These are phyloP conservation scores for Rosa multiflora DNA, from an alignment of 306 rosid genomes.

Conservation along the genomic window DNA sequence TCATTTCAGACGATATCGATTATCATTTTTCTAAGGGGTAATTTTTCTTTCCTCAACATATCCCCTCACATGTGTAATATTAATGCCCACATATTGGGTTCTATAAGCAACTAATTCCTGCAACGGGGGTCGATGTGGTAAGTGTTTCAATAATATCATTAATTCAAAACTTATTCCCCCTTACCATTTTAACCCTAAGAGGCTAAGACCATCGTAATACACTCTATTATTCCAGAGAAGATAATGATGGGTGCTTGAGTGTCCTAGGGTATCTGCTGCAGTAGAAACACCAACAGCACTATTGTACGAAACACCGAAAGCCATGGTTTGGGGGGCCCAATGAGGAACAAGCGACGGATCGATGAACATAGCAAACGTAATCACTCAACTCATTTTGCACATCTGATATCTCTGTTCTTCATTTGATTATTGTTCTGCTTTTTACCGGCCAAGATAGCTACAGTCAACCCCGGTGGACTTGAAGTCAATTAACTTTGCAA, in stretches of 20 bases:
- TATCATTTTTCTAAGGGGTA: too few relatives aligned
- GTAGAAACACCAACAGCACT: neutral
- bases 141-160: too few relatives aligned
- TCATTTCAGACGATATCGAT: too few relatives aligned
- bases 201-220: too few relatives aligned
- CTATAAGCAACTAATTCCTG: too few relatives aligned
- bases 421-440: conserved; percentile 21
- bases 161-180: too few relatives aligned
- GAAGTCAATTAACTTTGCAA: conserved; percentile 24
- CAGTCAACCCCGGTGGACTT: conserved; percentile 33
- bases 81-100: too few relatives aligned
- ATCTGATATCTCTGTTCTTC: neutral
- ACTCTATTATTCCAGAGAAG: neutral
- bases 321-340: conserved; percentile 9
- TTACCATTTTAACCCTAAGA: too few relatives aligned
- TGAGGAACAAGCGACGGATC: neutral
- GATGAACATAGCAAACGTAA: conserved; percentile 5
- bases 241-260: neutral
- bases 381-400: neutral
- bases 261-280: neutral
- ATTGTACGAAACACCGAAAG: conserved; percentile 24
- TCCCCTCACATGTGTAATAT: too few relatives aligned
- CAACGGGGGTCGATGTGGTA: too few relatives aligned
- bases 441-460: conserved; percentile 45
- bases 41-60: too few relatives aligned